These are phyloP conservation scores for Globisporangium mamillatum DNA, from an alignment of 352 stramenopile genomes.

Conservation along the genomic window DNA sequence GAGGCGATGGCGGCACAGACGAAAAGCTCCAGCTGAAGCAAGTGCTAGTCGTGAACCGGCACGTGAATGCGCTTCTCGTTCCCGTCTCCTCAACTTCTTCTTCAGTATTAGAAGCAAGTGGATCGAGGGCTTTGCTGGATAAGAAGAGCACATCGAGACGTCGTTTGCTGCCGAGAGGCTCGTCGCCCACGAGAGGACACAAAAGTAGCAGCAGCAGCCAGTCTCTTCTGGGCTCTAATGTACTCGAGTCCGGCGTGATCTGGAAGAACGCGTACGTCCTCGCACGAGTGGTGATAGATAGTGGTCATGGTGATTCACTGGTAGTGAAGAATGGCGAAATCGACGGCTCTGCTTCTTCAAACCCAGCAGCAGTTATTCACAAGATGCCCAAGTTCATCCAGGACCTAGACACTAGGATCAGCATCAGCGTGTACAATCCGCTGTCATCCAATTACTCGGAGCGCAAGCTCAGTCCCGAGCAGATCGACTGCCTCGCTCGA, in stretches of 20 bases:
- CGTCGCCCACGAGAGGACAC: constrained; percentile 19
- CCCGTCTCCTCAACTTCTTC: background rate
- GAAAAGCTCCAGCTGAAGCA: constrained; percentile 15
- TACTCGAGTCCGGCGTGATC: constrained; percentile 53
- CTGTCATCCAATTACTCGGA: constrained; percentile 11
- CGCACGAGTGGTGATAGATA: constrained; percentile 24
- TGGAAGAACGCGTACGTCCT: constrained; percentile 57
- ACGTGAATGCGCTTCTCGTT: constrained; percentile 28
- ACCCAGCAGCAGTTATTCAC: background rate
- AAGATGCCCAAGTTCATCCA: constrained; percentile 11
- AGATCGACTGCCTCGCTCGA: constrained; percentile 7
- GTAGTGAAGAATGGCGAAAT: constrained; percentile 5
- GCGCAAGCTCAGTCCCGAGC: constrained; percentile 9
- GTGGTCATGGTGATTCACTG: background rate
- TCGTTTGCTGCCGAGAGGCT: constrained; percentile 14
- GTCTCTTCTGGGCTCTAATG: background rate
- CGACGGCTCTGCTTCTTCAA: background rate
- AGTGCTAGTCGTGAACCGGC: constrained; percentile 37
- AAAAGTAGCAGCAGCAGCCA: background rate
- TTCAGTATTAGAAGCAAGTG: background rate
- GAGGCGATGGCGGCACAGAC: background rate
- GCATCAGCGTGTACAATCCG: constrained; percentile 16
- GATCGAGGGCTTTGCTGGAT: constrained; percentile 8
- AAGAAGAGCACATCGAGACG: constrained; percentile 19
- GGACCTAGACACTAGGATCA: constrained; percentile 4